Percentiles rank a stretch among this genome's conserved stretches.
phyloP scores from a whole-genome alignment of 2,329 filamentous ascomycete genomes.

The Cordyceps cateniannulata region DNA sequence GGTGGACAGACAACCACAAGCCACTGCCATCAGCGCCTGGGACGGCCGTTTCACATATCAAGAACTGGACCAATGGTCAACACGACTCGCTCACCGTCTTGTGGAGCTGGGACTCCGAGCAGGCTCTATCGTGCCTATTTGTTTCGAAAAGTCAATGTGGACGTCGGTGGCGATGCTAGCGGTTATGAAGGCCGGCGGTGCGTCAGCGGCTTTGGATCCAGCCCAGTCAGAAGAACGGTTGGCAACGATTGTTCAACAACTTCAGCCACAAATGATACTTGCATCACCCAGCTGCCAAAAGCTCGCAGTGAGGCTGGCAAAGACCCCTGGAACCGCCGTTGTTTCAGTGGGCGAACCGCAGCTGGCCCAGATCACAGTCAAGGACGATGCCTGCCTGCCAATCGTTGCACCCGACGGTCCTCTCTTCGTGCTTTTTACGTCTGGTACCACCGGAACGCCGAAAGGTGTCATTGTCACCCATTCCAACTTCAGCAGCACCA shows the following conservation, averaged over 20 bases:
- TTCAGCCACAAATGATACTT: neutral
- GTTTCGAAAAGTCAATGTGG: constrained; percentile 24
- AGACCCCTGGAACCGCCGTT: neutral
- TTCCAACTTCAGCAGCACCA: constrained; percentile 4
- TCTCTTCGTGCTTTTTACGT: constrained; percentile 19
- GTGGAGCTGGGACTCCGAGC: constrained; percentile 1
- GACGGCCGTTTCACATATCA: constrained; percentile 19
- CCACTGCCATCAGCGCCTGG: constrained; percentile 19
- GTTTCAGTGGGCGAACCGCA: neutral
- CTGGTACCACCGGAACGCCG: constrained; percentile 18
- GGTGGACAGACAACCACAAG: constrained; percentile 8
- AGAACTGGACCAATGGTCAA: constrained; percentile 18
- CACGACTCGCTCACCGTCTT: constrained; percentile 15
- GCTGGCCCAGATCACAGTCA: neutral
- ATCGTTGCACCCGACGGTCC: neutral
- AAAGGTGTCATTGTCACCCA: constrained; percentile 20
- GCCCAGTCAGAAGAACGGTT: constrained; percentile 14
- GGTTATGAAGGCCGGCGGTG: constrained; percentile 26
- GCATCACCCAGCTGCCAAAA: neutral
- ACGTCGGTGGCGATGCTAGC: constrained; percentile 24
- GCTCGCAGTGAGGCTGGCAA: neutral
- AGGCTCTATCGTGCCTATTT: constrained; percentile 14
- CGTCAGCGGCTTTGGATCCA: constrained; percentile 25
- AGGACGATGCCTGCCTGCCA: neutral
- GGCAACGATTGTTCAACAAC: constrained; percentile 8